Evolutionary conservation across 495 filamentous ascomycete species (phyloP).

Genomic region (Annulohypoxylon stygium): DNA sequence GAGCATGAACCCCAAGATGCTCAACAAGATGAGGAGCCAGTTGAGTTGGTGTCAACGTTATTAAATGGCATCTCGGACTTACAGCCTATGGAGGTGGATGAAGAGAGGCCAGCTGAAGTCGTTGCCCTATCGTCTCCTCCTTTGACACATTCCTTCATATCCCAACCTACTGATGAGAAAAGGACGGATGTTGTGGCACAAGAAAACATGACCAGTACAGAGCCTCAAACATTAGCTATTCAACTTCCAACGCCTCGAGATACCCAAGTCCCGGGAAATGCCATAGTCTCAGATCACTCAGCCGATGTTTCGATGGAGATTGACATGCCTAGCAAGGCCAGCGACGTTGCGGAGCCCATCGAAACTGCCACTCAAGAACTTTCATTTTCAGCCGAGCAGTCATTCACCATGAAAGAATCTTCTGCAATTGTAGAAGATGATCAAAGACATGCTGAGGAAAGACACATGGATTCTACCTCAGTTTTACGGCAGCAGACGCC

Average conservation of each 20-base stretch:
- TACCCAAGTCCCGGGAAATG: conserved; percentile 32
- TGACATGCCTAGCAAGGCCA: conserved; percentile 13
- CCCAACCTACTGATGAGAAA: conserved; percentile 21
- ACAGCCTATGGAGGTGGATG: not conserved
- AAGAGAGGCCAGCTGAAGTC: conserved; percentile 8
- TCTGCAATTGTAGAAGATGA: not conserved
- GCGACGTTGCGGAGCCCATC: not conserved
- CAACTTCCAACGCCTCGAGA: conserved; percentile 46
- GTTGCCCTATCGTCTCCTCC: conserved; percentile 40
- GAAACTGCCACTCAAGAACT: not conserved
- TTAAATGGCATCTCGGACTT: not conserved
- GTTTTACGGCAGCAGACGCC: conserved; percentile 11
- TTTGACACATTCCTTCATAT: conserved; percentile 35
- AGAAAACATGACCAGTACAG: conserved; percentile 15
- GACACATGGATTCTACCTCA: not conserved
- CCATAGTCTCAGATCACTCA: not conserved
- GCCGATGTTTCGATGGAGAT: conserved; percentile 23
- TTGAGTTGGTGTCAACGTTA: conserved; percentile 30
- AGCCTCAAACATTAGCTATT: conserved; percentile 12
- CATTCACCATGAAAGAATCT: not conserved
- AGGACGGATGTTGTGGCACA: conserved; percentile 1
- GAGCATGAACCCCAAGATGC: conserved; percentile 30
- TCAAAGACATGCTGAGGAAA: not conserved
- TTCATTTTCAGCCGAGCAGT: conserved; percentile 10
- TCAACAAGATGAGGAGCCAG: conserved; percentile 36